Base-by-base conservation (phyloP, 805 yeast species). In the Tetrapisispora arboricola region DNA sequence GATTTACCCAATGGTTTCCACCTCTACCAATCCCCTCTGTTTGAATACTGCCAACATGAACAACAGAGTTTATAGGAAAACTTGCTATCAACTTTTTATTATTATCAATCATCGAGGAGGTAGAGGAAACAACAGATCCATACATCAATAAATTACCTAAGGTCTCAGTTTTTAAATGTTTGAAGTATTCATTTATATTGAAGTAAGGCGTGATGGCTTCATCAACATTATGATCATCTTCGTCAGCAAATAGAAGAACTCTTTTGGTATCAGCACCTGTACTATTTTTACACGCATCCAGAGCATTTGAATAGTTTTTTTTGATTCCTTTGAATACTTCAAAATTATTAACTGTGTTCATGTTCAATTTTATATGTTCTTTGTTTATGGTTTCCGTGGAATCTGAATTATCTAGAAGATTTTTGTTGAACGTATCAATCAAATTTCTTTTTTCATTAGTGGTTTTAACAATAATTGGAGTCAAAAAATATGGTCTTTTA, bases 1-100 rank as follows among this genome's bases (percentile, higher is more conserved):
- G 99, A 49, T 85, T 88, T 19, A 92, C 80, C 98, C 98, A 92
- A 2, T 78, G 79, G 49, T 92, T 92, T 1, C 92, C 94, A 13
- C 96, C 94, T 42, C 99, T 75, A 2, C 99, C 99, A 37, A 90
- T 70, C 1, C 98, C 99, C 0, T 86, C 73, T 1, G 85, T 80
- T 60, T 92, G 99, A 3, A 82, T 75, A 1, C 88, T 79, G 0
- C 94, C 96, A 3, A 78, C 71, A 41, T 55, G 59, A 7, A 60
- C 44, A 32, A 49, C 41, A 0, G 61, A 44, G 29, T 49, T 55
- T 17, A 51, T 45, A 8, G 65, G 65, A 10, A 80, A 60, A 1
- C 77, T 67, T 7, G 69, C 63, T 41, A 90, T 60, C 28, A 85
- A 55, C 11, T 66, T 55, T 36, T 76, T 71, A 59, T 92, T 92